Evolutionary conservation across 2,329 filamentous ascomycete species (phyloP), one percentile per base, ranked within the genome.

Genomic region (Curvularia lunata): DNA sequence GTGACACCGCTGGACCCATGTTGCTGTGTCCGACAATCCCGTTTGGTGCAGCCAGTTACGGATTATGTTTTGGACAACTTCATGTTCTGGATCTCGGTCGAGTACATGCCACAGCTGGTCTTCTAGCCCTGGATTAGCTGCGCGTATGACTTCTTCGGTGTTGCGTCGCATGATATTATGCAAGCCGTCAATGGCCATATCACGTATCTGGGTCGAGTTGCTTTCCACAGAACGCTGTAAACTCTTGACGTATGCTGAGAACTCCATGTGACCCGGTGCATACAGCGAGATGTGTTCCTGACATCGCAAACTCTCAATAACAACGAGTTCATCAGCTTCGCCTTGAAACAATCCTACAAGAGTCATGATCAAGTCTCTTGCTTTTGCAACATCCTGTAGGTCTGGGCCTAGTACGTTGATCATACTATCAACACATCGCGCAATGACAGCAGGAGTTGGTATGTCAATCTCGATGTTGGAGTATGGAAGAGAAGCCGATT

Each of bases 361-460:
- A 0, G 89, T 95, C 60, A 98, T 84, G 49, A 98, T 95, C 52
- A 99, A 84, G 72, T 97, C 93, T 64, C 95, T 84, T n/a, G 92
- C 91, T 77, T 96, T 97, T 3, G 87, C 87, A 63, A 95, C 87
- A 70, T 98, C 95, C 76, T 98, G 95, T 21, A 99, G 81, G 77
- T 99, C 96, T 0, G 95, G 95, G 0, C 95, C 95, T 10, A 99
- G 84, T 9, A 99, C 95, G 67, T 98, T 98, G 79, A 99, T 92
- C 23, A 97, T 83, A n/a, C 93, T 95, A 76, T 98, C 93, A 28
- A 97, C 88, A 66, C 92, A 96, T 67, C 92, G 88, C 30, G 91
- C 90, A 60, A 98, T 88, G 1, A 92, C 90, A 19, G 92, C 88
- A 1, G 90, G 86, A 0, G 94, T 94, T 5, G 91, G 88, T 23